These are phyloP conservation scores for Camellia lanceoleosa DNA, from an alignment of 148 eudicot genomes.

Conservation along the genomic window DNA sequence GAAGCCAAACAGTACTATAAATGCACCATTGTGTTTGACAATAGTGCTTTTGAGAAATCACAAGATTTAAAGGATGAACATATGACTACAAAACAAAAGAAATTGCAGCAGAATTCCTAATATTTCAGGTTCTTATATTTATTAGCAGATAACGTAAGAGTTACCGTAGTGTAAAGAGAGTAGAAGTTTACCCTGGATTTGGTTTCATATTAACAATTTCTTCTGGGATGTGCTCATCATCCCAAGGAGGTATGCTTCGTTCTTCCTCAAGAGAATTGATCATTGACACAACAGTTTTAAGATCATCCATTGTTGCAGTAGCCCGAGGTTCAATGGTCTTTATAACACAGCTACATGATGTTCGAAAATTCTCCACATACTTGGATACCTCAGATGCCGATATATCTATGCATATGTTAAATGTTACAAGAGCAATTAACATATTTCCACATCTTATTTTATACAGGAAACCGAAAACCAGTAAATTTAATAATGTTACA, in stretches of 20 bases:
- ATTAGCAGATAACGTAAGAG: not conserved
- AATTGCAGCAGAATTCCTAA: not conserved
- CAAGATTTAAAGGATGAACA: too few species aligned
- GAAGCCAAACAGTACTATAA: too few species aligned
- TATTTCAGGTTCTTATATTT: not conserved
- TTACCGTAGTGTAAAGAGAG: not conserved
- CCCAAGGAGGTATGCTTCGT: constrained; percentile 57
- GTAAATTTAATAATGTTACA: not conserved
- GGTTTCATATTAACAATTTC: constrained; percentile 62
- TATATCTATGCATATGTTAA: constrained; percentile 43
- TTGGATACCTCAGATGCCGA: constrained; percentile 64
- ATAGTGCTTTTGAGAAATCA: too few species aligned
- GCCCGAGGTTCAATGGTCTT: constrained; percentile 73
- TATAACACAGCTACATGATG: constrained; percentile 63
- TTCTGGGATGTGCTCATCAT: constrained; percentile 78
- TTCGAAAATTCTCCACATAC: constrained; percentile 61
- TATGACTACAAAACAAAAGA: too few species aligned
- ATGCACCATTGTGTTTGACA: too few species aligned
- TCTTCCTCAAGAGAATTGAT: constrained; percentile 54
- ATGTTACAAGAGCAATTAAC: not conserved
- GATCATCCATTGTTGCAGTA: constrained; percentile 58
- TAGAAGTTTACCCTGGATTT: constrained; percentile 58
- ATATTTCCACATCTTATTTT: not conserved
- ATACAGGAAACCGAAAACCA: not conserved
- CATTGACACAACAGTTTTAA: constrained; percentile 46